These are phyloP conservation scores for Scedosporium boydii DNA, from an alignment of 2,329 filamentous ascomycete species.

Conservation along the genomic window DNA sequence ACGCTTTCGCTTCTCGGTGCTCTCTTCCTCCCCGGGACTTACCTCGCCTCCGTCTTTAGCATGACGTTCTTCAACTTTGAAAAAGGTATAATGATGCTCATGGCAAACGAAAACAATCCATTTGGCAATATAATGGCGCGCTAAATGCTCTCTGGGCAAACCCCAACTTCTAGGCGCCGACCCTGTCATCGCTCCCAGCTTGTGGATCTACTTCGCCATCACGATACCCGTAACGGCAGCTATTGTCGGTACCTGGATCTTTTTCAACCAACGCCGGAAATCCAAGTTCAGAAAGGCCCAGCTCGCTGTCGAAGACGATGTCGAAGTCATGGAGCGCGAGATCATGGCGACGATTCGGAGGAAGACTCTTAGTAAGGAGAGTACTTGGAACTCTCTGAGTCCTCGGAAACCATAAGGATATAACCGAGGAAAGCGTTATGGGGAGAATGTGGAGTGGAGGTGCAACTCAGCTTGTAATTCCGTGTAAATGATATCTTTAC, in stretches of 20 bases:
- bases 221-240: constrained; percentile 46
- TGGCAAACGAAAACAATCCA: too few relatives aligned
- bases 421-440: too few relatives aligned
- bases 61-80: constrained; percentile 61
- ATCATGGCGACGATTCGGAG: constrained; percentile 47
- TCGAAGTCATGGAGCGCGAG: constrained; percentile 46
- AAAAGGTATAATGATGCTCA: constrained; percentile 23
- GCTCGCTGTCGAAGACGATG: constrained; percentile 41
- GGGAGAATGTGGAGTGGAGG: too few relatives aligned
- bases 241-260: constrained; percentile 47
- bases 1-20: constrained; percentile 54
- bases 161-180: constrained; percentile 17
- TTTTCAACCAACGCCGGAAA: constrained; percentile 42
- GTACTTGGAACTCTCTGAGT: constrained; percentile 39
- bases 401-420: too few relatives aligned
- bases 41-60: constrained; percentile 53
- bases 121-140: too few relatives aligned
- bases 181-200: constrained; percentile 35
- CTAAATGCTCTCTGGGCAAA: not conserved
- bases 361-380: constrained; percentile 45
- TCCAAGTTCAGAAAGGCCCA: constrained; percentile 38
- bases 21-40: constrained; percentile 53
- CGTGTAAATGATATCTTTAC: not conserved
- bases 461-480: not conserved
- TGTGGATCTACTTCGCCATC: constrained; percentile 57